phyloP scores from a whole-genome alignment of 106 monocot genomes.

The Gastrodia elata region DNA sequence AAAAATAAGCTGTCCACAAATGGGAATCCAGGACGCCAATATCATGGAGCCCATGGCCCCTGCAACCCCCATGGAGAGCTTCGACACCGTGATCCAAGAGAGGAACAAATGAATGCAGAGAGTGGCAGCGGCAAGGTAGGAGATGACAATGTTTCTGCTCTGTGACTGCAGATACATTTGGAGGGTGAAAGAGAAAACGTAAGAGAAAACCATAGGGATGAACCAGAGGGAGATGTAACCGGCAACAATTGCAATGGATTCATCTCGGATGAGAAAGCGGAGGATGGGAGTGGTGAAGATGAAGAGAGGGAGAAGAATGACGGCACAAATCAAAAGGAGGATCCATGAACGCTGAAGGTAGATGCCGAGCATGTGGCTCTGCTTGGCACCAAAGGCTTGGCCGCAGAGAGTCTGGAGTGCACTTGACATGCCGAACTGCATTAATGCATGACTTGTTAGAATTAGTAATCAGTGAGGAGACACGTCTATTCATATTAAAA shows the following conservation, averaged over 20 bases:
- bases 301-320: conserved; percentile 35
- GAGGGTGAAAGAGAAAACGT: conserved; percentile 37
- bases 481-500: no score
- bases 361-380: conserved; percentile 65
- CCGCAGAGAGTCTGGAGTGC: conserved; percentile 88
- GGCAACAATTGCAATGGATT: conserved; percentile 26
- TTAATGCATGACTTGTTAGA: no score
- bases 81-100: conserved; percentile 30
- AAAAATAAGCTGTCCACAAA: conserved; percentile 32
- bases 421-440: conserved; percentile 88
- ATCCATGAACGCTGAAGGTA: conserved; percentile 87
- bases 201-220: conserved; percentile 50
- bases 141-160: conserved; percentile 44
- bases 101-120: conserved; percentile 25
- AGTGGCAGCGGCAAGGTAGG: conserved; percentile 20
- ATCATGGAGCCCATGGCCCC: conserved; percentile 44
- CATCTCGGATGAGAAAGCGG: conserved; percentile 31
- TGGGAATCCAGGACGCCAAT: conserved; percentile 35
- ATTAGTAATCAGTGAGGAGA: no score
- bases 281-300: conserved; percentile 53
- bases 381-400: conserved; percentile 75
- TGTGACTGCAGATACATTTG: conserved; percentile 67
- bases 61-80: conserved; percentile 20
- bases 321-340: conserved; percentile 22
- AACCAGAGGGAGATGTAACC: conserved; percentile 45